Conservation (phyloP, 371 early-diverging fungal genomes). For the Rozella allomycis region DNA sequence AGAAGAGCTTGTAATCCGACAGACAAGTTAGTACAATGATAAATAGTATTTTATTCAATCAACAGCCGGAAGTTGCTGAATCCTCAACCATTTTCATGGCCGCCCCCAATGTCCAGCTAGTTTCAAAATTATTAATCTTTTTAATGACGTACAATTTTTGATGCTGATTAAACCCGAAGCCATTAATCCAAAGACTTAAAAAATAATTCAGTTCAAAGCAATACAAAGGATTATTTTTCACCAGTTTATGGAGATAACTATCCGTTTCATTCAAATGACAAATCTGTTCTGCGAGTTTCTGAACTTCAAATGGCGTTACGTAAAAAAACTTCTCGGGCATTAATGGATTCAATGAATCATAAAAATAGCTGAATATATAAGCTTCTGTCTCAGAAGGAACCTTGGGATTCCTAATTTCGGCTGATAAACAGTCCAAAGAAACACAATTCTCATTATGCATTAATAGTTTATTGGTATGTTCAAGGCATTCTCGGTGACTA, state of each 20-base stretch:
- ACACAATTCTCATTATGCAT: background rate
- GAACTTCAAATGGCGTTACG: background rate
- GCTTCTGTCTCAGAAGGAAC: too few species aligned
- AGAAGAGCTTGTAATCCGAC: too few species aligned
- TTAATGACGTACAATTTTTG: background rate
- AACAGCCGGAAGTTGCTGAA: too few species aligned
- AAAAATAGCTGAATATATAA: background rate
- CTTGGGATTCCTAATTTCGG: too few species aligned
- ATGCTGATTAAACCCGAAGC: background rate
- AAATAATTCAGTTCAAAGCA: constrained; percentile 1
- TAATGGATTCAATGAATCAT: background rate
- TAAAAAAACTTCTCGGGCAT: background rate
- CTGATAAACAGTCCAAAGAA: background rate
- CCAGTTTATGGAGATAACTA: background rate
- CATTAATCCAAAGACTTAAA: background rate
- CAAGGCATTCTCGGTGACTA: too few species aligned
- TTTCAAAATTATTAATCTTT: background rate
- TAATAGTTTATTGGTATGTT: too few species aligned
- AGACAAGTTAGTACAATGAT: too few species aligned
- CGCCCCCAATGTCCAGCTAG: constrained; percentile 1
- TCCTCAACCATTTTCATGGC: background rate
- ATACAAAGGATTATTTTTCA: background rate
- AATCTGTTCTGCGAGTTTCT: background rate
- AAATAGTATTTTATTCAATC: too few species aligned
- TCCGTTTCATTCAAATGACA: background rate